Evolutionary conservation across 208 protist genomes (phyloP), one percentile per base, ranked within the genome.

Genomic region (Trypanosoma mega): DNA sequence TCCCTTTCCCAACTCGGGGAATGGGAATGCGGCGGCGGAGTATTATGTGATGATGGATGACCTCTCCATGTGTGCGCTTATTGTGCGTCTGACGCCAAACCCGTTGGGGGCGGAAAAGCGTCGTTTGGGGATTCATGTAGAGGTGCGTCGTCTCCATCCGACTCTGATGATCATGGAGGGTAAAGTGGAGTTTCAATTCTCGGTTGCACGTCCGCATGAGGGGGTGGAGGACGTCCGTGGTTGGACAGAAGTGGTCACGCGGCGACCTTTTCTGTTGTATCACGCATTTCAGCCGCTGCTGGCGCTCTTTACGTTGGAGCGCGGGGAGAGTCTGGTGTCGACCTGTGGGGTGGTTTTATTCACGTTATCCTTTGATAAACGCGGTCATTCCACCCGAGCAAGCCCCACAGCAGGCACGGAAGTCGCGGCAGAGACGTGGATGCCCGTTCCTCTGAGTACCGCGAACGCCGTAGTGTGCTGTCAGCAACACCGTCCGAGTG

Each of bases 241-340:
- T 33, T 63, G 52, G 65, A 29, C 63, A 50, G 71, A 76, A 30
- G 68, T 51, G 52, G 78, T 82, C 43, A 82, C 71, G 8, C 70
- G 55, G 16, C 78, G 68, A 29, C 85, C 80, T 3, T 68, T 57
- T 41, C 70, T 92, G 26, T 63, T 92, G 12, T 53, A 64, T 46
- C 78, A 88, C 49, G 76, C 80, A 26, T 83, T 86, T 62, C 56
- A 76, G 26, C 76, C 76, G 9, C 61, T 77, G 52, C 53, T 92
- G 48, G 73, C 68, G 37, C 78, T 92, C 52, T 88, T 92, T 44
- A 72, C 68, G 4, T 49, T 47, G 26, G 43, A 60, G 36, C 8
- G 14, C n/a, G 18, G 24, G 37, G 46, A 51, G 16, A n/a, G n/a
- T n/a, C n/a, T n/a, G n/a, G n/a, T n/a, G n/a, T n/a, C n/a, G n/a